phyloP scores from a whole-genome alignment of 768 basidiomycete genomes.

The Rhizopogon vinicolor region DNA sequence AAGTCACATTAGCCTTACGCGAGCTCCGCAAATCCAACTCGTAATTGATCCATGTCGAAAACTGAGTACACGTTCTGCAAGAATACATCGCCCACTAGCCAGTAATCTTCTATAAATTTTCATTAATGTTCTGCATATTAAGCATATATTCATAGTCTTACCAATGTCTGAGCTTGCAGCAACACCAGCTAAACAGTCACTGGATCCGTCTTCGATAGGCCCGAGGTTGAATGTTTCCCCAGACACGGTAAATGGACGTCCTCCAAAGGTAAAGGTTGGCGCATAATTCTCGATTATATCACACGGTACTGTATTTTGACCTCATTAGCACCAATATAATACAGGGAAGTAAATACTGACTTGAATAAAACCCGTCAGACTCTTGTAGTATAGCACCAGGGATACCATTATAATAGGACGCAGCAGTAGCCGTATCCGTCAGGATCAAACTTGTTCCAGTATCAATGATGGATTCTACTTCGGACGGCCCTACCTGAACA shows the following conservation, averaged over 20 bases:
- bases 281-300: slow-evolving; percentile 15
- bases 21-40: slow-evolving; percentile 38
- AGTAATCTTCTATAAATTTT: slow-evolving; percentile 14
- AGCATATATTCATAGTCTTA: neutral
- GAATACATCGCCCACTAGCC: slow-evolving; percentile 33
- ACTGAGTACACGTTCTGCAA: slow-evolving; percentile 27
- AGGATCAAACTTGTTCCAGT: slow-evolving; percentile 25
- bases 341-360: slow-evolving; percentile 7
- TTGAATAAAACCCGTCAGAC: slow-evolving; percentile 25
- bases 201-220: slow-evolving; percentile 20
- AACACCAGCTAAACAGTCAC: slow-evolving; percentile 34
- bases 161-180: slow-evolving; percentile 15
- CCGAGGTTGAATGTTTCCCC: slow-evolving; percentile 41
- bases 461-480: slow-evolving; percentile 30
- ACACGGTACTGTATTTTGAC: slow-evolving; percentile 28
- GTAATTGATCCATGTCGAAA: slow-evolving; percentile 27
- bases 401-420: slow-evolving; percentile 24
- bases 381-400: slow-evolving; percentile 17
- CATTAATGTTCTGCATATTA: neutral
- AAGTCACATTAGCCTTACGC: neutral
- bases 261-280: slow-evolving; percentile 35
- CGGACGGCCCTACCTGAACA: slow-evolving; percentile 9
- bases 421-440: slow-evolving; percentile 19
- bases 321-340: neutral
- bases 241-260: slow-evolving; percentile 31